Base-by-base conservation (phyloP, 1,284 basidiomycete species). In the Cutaneotrichosporon cutaneum region DNA sequence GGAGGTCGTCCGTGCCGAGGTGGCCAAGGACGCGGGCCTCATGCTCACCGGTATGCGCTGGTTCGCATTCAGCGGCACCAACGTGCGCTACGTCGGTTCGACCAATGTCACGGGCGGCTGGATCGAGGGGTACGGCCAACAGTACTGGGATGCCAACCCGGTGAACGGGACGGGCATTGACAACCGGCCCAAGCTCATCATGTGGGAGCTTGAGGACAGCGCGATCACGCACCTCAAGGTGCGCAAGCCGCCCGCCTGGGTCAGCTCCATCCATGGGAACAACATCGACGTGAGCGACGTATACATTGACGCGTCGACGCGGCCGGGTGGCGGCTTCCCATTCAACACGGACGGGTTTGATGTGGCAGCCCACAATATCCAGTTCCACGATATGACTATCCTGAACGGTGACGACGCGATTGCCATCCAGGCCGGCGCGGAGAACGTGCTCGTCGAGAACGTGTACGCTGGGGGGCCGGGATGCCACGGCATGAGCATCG, bases 311-410 rank as follows among this genome's bases (percentile, higher is more conserved):
- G 82, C 83, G 3, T 81, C 82, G 4, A 73, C 80, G 27, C 81
- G 81, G 56, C 75, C n/a, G 21, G 44, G 44, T n/a, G 44, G 77
- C 18, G 82, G 81, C 61, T 82, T 82, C 73, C 82, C 82, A 3
- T 83, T 83, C 73, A 83, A 83, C 64, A 83, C 82, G 77, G 73
- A 78, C 70, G 82, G 82, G 24, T 81, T 83, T 67, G 83, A 83
- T 64, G 69, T 83, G 2, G 63, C 48, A 3, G 68, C 59, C 9
- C 61, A 51, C 24, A 65, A 64, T 22, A 58, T 69, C 36, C 47
- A 39, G 33, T 53, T 67, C 44, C 54, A 51, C 32, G 62, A 60
- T n/a, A 67, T 67, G 51, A 53, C 58, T 81, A 67, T 80, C 18
- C 27, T 50, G 26, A 74, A 83, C 58, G 83, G 83, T 9, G 83